Evolutionary conservation across 2,329 filamentous ascomycete species (phyloP).

Genomic region (Malbranchea zuffiana): DNA sequence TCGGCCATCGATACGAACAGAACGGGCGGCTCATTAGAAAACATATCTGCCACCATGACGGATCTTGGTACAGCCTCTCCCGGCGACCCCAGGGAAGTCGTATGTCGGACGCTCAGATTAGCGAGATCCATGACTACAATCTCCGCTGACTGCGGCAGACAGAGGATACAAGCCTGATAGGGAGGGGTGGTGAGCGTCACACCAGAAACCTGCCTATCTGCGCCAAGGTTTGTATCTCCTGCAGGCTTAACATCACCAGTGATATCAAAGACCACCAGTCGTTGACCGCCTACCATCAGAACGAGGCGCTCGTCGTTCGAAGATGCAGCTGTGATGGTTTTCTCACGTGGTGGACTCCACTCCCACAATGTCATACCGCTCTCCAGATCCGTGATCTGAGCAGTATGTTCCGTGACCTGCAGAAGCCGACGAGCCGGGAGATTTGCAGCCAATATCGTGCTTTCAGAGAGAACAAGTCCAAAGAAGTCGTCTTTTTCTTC

Average conservation of each 20-base stretch:
- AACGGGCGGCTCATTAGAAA: constrained; percentile 56
- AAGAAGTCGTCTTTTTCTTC: constrained; percentile 74
- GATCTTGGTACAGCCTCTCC: constrained; percentile 72
- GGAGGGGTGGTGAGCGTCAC: constrained; percentile 60
- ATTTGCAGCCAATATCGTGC: constrained; percentile 61
- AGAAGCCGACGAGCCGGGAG: constrained; percentile 54
- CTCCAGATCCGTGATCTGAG: constrained; percentile 47
- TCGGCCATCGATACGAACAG: constrained; percentile 87
- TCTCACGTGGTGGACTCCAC: constrained; percentile 33
- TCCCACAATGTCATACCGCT: constrained; percentile 37
- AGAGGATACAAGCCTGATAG: constrained; percentile 60
- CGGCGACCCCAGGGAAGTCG: constrained; percentile 52
- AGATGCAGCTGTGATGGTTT: constrained; percentile 65
- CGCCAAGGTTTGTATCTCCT: constrained; percentile 49
- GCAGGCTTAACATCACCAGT: constrained; percentile 45
- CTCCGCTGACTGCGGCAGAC: constrained; percentile 76
- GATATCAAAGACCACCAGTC: constrained; percentile 58
- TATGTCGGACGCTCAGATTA: constrained; percentile 54
- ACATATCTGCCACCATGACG: constrained; percentile 65
- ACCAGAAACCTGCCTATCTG: constrained; percentile 71
- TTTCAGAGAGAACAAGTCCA: constrained; percentile 56
- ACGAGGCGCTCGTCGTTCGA: constrained; percentile 59
- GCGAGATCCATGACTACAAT: constrained; percentile 62
- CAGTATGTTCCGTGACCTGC: constrained; percentile 61
- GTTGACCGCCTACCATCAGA: constrained; percentile 64